phyloP scores from a whole-genome alignment of 176 grass and related monocot species.

The Oryza glaberrima region DNA sequence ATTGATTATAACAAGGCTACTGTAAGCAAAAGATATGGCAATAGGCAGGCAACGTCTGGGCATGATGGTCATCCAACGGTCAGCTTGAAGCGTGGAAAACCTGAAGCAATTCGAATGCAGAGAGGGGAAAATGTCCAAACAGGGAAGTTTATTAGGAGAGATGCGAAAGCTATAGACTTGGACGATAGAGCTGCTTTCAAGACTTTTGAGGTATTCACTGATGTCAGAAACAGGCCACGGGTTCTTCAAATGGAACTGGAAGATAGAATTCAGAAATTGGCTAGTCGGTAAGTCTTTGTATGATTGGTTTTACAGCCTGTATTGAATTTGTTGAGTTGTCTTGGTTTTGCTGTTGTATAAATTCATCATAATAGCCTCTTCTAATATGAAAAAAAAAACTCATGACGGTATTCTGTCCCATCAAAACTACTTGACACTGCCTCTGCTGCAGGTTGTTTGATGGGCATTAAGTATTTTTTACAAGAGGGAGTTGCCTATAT shows the following conservation, averaged over 20 bases:
- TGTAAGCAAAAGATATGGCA: slow-evolving; percentile 36
- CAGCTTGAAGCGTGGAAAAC: slow-evolving; percentile 25
- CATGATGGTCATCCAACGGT: slow-evolving; percentile 30
- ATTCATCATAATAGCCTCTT: slow-evolving; percentile 17
- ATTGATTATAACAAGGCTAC: slow-evolving; percentile 25
- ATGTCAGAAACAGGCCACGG: slow-evolving; percentile 84
- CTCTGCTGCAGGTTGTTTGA: background rate
- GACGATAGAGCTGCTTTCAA: slow-evolving; percentile 94
- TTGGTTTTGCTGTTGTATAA: background rate
- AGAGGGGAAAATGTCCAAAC: slow-evolving; percentile 37
- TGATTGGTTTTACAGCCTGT: slow-evolving; percentile 10
- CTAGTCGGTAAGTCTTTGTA: slow-evolving; percentile 64
- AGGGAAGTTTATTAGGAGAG: slow-evolving; percentile 40
- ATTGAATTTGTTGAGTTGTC: slow-evolving; percentile 5
- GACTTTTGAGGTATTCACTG: slow-evolving; percentile 82
- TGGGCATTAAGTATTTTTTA: background rate
- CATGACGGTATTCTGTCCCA: background rate
- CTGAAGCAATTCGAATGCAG: slow-evolving; percentile 35
- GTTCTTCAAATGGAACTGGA: slow-evolving; percentile 94
- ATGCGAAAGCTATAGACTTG: slow-evolving; percentile 32
- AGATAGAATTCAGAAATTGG: slow-evolving; percentile 86
- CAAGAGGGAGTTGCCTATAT: background rate
- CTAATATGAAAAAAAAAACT: background rate
- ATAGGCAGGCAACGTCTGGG: slow-evolving; percentile 9
- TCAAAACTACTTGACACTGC: background rate